Percentiles rank a stretch among this genome's conserved stretches.
phyloP scores from a whole-genome alignment of 495 filamentous ascomycete genomes.

The Neurospora hispaniola region DNA sequence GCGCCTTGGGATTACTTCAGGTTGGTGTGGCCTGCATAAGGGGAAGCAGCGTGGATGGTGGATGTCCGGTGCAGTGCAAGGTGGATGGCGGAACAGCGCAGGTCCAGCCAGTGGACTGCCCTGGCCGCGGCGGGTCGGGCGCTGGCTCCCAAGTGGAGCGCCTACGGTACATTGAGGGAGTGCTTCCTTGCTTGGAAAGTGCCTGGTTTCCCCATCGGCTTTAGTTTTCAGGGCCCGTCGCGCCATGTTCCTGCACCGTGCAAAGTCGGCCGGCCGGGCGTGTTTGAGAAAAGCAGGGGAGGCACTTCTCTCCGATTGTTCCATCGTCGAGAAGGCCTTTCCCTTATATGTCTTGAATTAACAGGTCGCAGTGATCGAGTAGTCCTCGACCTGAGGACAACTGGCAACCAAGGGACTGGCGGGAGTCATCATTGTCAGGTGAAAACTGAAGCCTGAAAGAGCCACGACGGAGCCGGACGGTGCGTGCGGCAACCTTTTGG shows the following conservation, averaged over 20 bases:
- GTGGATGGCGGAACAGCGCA: not conserved
- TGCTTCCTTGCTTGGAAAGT: not conserved
- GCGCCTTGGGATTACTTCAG: not conserved
- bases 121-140: not conserved
- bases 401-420: not conserved
- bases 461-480: not conserved
- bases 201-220: not conserved
- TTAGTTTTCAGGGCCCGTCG: not conserved
- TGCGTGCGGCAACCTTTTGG: not conserved
- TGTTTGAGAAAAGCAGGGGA: not conserved
- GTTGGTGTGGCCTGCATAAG: not conserved
- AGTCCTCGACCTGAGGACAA: not conserved
- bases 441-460: not conserved
- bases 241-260: not conserved
- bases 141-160: not conserved
- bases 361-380: not conserved
- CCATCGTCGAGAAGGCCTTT: not conserved
- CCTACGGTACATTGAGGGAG: not conserved
- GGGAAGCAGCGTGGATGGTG: not conserved
- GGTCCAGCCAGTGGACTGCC: not conserved
- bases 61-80: not conserved
- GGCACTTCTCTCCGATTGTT: not conserved
- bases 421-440: not conserved
- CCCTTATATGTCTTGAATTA: not conserved
- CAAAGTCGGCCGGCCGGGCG: not conserved